Evolutionary conservation across 139 green algal genomes (phyloP), one percentile per base, ranked within the genome.

Genomic region (Medakamo hakoo): DNA sequence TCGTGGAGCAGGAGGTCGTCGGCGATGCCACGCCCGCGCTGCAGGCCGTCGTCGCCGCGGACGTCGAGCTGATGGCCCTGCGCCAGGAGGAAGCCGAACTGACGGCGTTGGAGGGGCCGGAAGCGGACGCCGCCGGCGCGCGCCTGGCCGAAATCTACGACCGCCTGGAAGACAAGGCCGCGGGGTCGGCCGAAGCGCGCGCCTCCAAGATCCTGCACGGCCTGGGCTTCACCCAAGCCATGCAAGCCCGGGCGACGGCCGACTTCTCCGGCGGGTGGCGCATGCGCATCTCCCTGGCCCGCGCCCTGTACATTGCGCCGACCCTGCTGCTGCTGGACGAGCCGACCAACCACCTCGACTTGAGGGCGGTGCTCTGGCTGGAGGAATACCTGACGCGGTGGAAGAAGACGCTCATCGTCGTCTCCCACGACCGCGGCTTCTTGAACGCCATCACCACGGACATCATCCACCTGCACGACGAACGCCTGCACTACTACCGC

Each of bases 401-500:
- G 86, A 99, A 99, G 83, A 99, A 99, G 84, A 99, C 93, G 56
- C 76, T 99, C 55, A 78, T 98, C 30, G 93, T 99, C 21, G 93
- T 99, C 49, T 93, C 80, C 25, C 93, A 99, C 78, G 93, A 99
- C 76, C 78, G 93, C 24, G 93, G 98, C 74, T 98, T 99, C 75
- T 82, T 99, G 18, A 97, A 98, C 80, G 86, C 74, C 20, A 81
- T 98, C 24, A 98, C 89, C 74, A 99, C 93, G 3, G 93, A 99
- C 79, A 97, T 99, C 80, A 95, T 99, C 67, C 93, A 99, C 79
- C 81, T 99, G 64, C 89, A 97, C 72, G 93, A 99, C 77, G 75
- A 89, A 71, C 85, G 87, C 59, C 80, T 97, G 75, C 82, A 94
- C 76, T 86, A 86, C 66, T 97, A 97, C 78, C 77, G 80, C 56